Evolutionary conservation across 2,329 filamentous ascomycete genomes (phyloP).

Genomic region (Pestalotiopsis sp.): DNA sequence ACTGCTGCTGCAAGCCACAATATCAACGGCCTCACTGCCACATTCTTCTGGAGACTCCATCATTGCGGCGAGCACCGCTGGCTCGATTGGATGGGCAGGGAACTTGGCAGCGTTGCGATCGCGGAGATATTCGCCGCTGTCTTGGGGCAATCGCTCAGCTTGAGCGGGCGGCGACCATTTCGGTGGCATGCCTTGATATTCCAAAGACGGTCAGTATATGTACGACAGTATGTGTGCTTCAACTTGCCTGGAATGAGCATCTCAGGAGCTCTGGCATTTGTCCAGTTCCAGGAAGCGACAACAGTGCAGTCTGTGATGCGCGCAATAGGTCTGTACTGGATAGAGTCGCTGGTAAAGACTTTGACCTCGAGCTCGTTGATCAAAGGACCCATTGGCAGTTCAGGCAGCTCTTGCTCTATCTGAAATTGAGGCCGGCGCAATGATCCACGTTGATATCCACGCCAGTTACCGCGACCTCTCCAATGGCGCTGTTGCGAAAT

Average conservation of each 20-base stretch:
- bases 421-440: neutral
- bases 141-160: constrained; percentile 39
- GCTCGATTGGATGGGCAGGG: constrained; percentile 52
- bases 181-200: constrained; percentile 47
- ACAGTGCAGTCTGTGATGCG: constrained; percentile 10
- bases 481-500: neutral
- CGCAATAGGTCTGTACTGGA: neutral
- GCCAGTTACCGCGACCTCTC: neutral
- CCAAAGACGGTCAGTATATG: neutral
- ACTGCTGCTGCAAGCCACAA: constrained; percentile 64
- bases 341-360: neutral
- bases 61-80: constrained; percentile 44
- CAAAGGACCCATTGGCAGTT: constrained; percentile 12
- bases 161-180: constrained; percentile 47
- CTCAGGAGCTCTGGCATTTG: constrained; percentile 24
- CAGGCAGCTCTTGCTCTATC: neutral
- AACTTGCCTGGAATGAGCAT: constrained; percentile 37
- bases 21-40: constrained; percentile 41
- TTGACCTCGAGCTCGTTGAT: constrained; percentile 3
- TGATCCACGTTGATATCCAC: neutral
- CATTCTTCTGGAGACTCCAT: constrained; percentile 15
- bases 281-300: constrained; percentile 42
- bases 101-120: constrained; percentile 56
- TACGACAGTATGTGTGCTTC: neutral
- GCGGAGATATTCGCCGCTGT: constrained; percentile 52